Percentiles rank a stretch among this genome's conserved stretches.
phyloP scores from a whole-genome alignment of 1,284 basidiomycete genomes.

The Grifola frondosa region DNA sequence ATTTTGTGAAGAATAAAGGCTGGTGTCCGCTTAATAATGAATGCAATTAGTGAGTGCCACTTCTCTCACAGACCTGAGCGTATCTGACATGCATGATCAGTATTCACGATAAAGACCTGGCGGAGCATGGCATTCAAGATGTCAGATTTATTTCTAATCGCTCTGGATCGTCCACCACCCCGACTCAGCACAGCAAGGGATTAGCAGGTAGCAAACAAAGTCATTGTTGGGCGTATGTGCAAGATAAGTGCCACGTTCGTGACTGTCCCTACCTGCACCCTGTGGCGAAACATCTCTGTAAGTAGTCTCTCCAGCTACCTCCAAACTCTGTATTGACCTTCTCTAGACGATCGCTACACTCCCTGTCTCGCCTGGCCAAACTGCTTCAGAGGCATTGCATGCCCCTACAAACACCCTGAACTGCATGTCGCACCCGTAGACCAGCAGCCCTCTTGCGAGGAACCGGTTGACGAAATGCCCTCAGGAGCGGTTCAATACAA shows the following conservation, averaged over 20 bases:
- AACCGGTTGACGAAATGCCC: conserved; percentile 11
- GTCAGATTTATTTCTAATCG: conserved; percentile 16
- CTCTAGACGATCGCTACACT: conserved; percentile 32
- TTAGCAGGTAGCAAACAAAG: conserved; percentile 30
- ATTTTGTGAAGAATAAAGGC: conserved; percentile 43
- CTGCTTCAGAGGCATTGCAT: conserved; percentile 29
- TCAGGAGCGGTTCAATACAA: conserved; percentile 14
- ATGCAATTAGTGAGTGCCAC: conserved; percentile 44
- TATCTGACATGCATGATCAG: conserved; percentile 28
- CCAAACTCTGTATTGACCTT: conserved; percentile 7
- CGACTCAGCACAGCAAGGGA: conserved; percentile 12
- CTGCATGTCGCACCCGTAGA: conserved; percentile 23
- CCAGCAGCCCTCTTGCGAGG: neutral
- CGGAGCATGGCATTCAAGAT: conserved; percentile 24
- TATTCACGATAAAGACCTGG: conserved; percentile 38
- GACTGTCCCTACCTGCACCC: conserved; percentile 39
- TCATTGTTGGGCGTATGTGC: conserved; percentile 44
- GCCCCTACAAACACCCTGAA: conserved; percentile 34
- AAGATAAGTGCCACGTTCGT: conserved; percentile 34
- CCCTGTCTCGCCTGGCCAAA: conserved; percentile 38
- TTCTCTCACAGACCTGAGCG: neutral
- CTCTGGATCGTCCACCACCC: conserved; percentile 2
- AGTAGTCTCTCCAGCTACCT: conserved; percentile 13
- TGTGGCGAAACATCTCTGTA: conserved; percentile 32
- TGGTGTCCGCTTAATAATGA: conserved; percentile 43